phyloP scores from a whole-genome alignment of 2,329 filamentous ascomycete species.

The Sclerotinia spermophila region DNA sequence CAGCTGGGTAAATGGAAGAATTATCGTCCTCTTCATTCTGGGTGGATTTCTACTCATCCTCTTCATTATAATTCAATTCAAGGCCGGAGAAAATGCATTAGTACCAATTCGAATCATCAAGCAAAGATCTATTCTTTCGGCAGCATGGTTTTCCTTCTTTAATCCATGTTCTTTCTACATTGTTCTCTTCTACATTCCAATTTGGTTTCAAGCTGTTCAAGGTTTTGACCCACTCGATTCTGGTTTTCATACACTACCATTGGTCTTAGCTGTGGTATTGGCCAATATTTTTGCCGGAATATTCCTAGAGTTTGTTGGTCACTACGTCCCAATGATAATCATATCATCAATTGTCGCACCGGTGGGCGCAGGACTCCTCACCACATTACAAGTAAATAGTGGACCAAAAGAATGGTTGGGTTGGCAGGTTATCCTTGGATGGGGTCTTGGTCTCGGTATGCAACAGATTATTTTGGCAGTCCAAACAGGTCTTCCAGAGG shows the following conservation, averaged over 20 bases:
- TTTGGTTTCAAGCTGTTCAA: conserved; percentile 48
- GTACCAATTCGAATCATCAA: conserved; percentile 41
- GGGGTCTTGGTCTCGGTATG: conserved; percentile 35
- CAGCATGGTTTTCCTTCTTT: conserved; percentile 36
- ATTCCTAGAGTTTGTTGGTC: conserved; percentile 33
- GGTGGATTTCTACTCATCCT: conserved; percentile 32
- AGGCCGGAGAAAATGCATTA: conserved; percentile 39
- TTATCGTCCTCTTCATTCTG: conserved; percentile 39
- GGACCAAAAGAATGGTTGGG: conserved; percentile 38
- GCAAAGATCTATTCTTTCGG: conserved; percentile 38
- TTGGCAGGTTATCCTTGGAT: conserved; percentile 33
- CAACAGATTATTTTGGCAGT: conserved; percentile 34
- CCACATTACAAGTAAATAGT: conserved; percentile 39
- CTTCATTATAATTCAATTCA: conserved; percentile 38
- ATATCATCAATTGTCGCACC: conserved; percentile 32
- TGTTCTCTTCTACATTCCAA: conserved; percentile 48
- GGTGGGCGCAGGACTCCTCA: conserved; percentile 43
- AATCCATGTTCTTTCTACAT: conserved; percentile 38
- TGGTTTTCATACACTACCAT: conserved; percentile 38
- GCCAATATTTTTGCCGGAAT: conserved; percentile 35
- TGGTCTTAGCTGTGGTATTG: conserved; percentile 37
- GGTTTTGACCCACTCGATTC: conserved; percentile 40
- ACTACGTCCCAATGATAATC: conserved; percentile 32
- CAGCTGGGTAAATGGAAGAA: conserved; percentile 36
- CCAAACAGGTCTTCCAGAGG: conserved; percentile 30